Percentiles rank a stretch among this genome's conserved stretches.
Conservation (phyloP, 768 basidiomycete species). For the Podaxis sp. region DNA sequence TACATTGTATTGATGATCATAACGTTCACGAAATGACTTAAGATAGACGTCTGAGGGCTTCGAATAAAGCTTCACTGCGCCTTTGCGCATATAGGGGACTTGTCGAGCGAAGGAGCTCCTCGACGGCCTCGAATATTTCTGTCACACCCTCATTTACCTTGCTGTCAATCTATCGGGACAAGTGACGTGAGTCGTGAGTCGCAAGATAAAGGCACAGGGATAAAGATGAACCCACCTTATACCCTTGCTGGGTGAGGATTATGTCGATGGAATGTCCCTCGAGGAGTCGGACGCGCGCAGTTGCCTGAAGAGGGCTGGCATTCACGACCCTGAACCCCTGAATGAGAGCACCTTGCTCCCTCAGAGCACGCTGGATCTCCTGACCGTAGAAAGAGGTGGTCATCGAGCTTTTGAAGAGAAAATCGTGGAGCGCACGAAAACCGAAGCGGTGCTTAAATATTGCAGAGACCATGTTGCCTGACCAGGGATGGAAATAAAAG, state of each 20-base stretch:
- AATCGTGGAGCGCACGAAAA: neutral
- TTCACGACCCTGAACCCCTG: conserved; percentile 41
- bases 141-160: conserved; percentile 23
- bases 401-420: conserved; percentile 8
- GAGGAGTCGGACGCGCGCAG: conserved; percentile 52
- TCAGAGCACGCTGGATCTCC: conserved; percentile 55
- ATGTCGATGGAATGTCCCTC: conserved; percentile 53
- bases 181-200: conserved; percentile 18
- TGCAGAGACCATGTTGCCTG: conserved; percentile 6
- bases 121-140: conserved; percentile 55
- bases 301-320: conserved; percentile 45
- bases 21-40: conserved; percentile 14
- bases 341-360: conserved; percentile 61
- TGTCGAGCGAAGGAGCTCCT: conserved; percentile 51
- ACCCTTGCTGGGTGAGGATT: conserved; percentile 53
- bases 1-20: neutral
- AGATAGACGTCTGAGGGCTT: conserved; percentile 46
- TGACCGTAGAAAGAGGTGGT: conserved; percentile 37
- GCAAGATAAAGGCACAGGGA: neutral
- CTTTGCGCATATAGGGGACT: conserved; percentile 55
- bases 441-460: conserved; percentile 11
- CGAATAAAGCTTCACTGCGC: conserved; percentile 45
- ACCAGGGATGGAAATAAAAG: neutral
- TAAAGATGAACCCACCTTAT: conserved; percentile 39
- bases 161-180: conserved; percentile 18